Percentiles rank a stretch among this genome's conserved stretches.
phyloP scores from a whole-genome alignment of 805 yeast genomes.

The Starmerella sirachaensis region DNA sequence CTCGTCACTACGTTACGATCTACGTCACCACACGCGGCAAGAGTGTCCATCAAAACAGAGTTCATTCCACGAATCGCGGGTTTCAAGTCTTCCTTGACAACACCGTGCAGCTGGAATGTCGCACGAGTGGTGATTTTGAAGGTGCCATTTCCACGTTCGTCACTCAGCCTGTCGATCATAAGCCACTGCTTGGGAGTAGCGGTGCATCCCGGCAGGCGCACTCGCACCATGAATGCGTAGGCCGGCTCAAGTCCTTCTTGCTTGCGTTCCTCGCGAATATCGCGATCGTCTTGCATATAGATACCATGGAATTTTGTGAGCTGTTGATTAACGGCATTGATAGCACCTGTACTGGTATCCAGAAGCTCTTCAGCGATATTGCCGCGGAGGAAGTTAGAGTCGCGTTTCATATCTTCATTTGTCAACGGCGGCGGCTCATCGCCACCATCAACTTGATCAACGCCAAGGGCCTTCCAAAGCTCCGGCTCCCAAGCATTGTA shows the following conservation, averaged over 20 bases:
- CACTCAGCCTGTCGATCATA: conserved; percentile 65
- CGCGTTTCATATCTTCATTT: conserved; percentile 88
- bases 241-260: conserved; percentile 90
- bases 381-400: conserved; percentile 81
- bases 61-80: conserved; percentile 90
- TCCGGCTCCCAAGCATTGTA: conserved; percentile 74
- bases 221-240: conserved; percentile 93
- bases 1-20: conserved; percentile 89
- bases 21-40: conserved; percentile 98
- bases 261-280: conserved; percentile 83
- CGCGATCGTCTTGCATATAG: conserved; percentile 98
- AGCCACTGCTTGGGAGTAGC: conserved; percentile 86
- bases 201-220: conserved; percentile 85
- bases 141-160: conserved; percentile 80
- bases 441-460: conserved; percentile 63
- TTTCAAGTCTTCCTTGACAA: conserved; percentile 77
- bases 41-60: conserved; percentile 77
- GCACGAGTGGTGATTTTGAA: conserved; percentile 93
- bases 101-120: conserved; percentile 91
- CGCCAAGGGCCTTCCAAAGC: conserved; percentile 82
- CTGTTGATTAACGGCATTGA: conserved; percentile 83
- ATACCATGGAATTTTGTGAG: conserved; percentile 95
- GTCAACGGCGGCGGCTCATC: conserved; percentile 90
- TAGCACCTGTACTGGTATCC: conserved; percentile 81
- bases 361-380: conserved; percentile 76